Base-by-base conservation (phyloP, 176 grass and related monocot genomes). In the Oryza longistaminata region DNA sequence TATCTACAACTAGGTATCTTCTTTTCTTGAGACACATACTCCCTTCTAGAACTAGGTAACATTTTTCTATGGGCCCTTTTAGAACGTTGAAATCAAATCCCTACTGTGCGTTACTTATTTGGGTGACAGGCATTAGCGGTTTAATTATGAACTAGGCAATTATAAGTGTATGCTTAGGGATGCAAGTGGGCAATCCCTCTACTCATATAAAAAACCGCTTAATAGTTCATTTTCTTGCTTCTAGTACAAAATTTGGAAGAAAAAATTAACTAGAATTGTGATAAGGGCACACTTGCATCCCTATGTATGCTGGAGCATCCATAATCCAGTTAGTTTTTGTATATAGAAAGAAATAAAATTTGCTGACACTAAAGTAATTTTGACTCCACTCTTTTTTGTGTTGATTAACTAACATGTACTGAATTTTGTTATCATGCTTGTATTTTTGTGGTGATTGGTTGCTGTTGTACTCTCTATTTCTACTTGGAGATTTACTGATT, bases 1-100 rank as follows among this genome's bases (percentile, higher is more conserved):
- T 90, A 80, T 96, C 91, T 60, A 94, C 91, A 71, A 99, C 96
- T 22, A 99, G 96, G 96, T 99, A 90, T 5, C 22, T 60, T 68
- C 46, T 49, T 27, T 73, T 24, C 42, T 1, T 65, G 64, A 35
- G 15, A 17, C 31, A 3, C 40, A 68, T 71, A 98, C 96, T 22
- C 3, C 34, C 34, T 35, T 35, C 34, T 35, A 35, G 34, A 98
- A 93, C 29, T 31, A 31, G 29, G 96, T 95, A 90, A 74, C 6
- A 31, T 58, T 68, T 26, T 73, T 22, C 48, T 3, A 64, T 76
- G 26, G 11, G 13, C 55, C 52, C 19, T 48, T 83, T 49, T 8
- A 33, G 14, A 25, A 74, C 13, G 29, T 31, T 31, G 55, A 35
- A 6, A 46, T 24, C 26, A 65, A 48, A 49, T 66, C 7, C 2